phyloP scores from a whole-genome alignment of 2,329 filamentous ascomycete genomes.

The Alternaria viburni region DNA sequence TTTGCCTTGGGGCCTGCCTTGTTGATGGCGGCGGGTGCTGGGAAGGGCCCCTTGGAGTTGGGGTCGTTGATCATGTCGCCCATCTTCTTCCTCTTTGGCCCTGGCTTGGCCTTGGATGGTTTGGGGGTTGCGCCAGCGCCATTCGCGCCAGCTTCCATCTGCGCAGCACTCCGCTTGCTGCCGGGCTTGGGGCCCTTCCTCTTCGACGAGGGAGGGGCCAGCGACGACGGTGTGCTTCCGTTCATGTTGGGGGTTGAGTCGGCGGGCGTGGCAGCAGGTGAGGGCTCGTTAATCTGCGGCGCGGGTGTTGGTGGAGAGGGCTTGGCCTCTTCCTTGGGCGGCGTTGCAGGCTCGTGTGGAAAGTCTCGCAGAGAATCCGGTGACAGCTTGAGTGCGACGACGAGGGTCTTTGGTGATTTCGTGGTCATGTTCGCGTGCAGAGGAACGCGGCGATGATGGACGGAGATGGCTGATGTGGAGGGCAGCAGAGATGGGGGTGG shows the following conservation, averaged over 20 bases:
- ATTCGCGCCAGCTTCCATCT: slow-evolving; percentile 58
- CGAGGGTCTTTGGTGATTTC: slow-evolving; percentile 41
- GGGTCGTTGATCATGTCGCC: slow-evolving; percentile 60
- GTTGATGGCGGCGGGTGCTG: slow-evolving; percentile 61
- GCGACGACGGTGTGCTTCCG: slow-evolving; percentile 44
- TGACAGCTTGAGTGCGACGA: slow-evolving; percentile 44
- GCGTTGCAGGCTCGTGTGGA: slow-evolving; percentile 31
- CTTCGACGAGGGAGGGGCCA: slow-evolving; percentile 62
- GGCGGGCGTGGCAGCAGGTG: slow-evolving; percentile 49
- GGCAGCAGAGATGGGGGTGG: slow-evolving; percentile 15
- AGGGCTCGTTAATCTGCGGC: slow-evolving; percentile 43
- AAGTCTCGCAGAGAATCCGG: slow-evolving; percentile 38
- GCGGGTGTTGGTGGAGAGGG: slow-evolving; percentile 49
- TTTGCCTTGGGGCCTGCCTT: slow-evolving; percentile 97
- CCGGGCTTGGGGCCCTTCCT: slow-evolving; percentile 76
- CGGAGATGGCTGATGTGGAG: slow-evolving; percentile 21
- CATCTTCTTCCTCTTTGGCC: slow-evolving; percentile 93
- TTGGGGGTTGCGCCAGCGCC: slow-evolving; percentile 59
- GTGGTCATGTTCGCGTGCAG: slow-evolving; percentile 41
- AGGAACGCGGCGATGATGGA: slow-evolving; percentile 29
- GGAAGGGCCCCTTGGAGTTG: slow-evolving; percentile 49
- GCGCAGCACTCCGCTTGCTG: slow-evolving; percentile 63
- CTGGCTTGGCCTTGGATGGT: slow-evolving; percentile 77
- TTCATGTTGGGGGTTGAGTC: slow-evolving; percentile 49
- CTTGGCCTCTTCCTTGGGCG: slow-evolving; percentile 41